Evolutionary conservation across 495 filamentous ascomycete genomes (phyloP), one percentile per base, ranked within the genome.

Genomic region (Penicillium bialowiezense): DNA sequence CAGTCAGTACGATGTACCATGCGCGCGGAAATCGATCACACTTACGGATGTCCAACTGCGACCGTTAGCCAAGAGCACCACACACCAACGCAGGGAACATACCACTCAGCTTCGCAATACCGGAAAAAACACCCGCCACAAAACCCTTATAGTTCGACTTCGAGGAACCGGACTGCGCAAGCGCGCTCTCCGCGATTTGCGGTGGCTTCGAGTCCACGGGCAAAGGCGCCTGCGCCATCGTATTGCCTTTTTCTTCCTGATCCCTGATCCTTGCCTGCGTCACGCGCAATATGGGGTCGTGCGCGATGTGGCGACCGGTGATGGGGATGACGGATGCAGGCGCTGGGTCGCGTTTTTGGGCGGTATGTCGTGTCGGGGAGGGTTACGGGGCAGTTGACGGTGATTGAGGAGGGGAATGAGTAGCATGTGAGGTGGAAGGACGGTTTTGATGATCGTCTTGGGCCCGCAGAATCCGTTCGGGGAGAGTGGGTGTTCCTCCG

Each of bases 111-210:
- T 98, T 98, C 43, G 89, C 83, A 60, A 97, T 87, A 13, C 93
- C 93, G 10, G 89, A 95, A 60, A 96, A 97, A 9, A 97, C 80
- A 5, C 93, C 93, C 0, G 87, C 93, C 13, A 97, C 90, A 66
- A 97, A 98, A 7, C 93, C 93, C 57, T 89, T 91, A 74, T 96
- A 97, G 57, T 81, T 73, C 9, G 56, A 56, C 41, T 72, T 73
- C 6, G 59, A 52, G 1, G 59, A 48, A 17, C 58, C 40, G 5
- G 43, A 45, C 20, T 46, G 28, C 15, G 29, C 43, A 18, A 50
- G 37, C 23, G 41, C 41, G 38, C 41, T 43, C 10, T 31, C 52
- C 41, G 62, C 41, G 15, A 56, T 38, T 5, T 44, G 42, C 10
- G 28, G n/a, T n/a, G n/a, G 51, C 19, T 32, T 49, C n/a, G n/a